Conservation (phyloP, 108 stramenopile genomes). For the Mayamaea pseudoterrestris region DNA sequence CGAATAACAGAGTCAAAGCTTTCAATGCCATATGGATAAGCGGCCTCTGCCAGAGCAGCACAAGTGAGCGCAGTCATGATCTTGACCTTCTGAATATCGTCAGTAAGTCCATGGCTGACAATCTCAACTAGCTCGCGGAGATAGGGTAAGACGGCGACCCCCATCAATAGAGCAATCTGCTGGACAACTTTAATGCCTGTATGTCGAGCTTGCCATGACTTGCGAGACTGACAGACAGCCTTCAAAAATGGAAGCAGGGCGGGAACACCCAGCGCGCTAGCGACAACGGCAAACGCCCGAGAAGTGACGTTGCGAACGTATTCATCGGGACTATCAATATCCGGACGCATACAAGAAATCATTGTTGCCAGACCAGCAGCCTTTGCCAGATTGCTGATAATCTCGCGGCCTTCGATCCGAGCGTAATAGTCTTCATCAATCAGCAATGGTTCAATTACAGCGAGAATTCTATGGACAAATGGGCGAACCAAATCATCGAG, state of each 20-base stretch:
- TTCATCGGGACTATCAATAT: constrained; percentile 98
- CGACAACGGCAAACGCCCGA: constrained; percentile 97
- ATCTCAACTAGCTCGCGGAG: constrained; percentile 91
- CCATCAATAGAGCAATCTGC: constrained; percentile 96
- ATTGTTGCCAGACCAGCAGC: constrained; percentile 99
- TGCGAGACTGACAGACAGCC: constrained; percentile 94
- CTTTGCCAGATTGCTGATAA: constrained; percentile 98
- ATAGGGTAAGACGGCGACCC: constrained; percentile 96
- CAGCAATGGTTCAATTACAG: constrained; percentile 94
- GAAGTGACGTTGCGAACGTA: constrained; percentile 97
- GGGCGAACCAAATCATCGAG: constrained; percentile 95
- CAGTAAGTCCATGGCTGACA: constrained; percentile 91
- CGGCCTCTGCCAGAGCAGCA: constrained; percentile 94
- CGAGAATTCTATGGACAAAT: constrained; percentile 93
- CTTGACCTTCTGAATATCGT: constrained; percentile 95
- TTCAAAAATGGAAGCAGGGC: constrained; percentile 95
- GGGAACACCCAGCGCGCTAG: constrained; percentile 94
- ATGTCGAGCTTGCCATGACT: constrained; percentile 98
- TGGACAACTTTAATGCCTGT: constrained; percentile 99
- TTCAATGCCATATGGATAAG: constrained; percentile 98
- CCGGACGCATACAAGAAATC: constrained; percentile 99
- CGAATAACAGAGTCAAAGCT: constrained; percentile 97
- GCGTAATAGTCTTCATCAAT: constrained; percentile 99
- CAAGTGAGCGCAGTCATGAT: constrained; percentile 95
- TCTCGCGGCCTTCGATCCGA: constrained; percentile 94